These are phyloP conservation scores for Aspergillus affinis DNA, from an alignment of 495 filamentous ascomycete species.

Conservation along the genomic window DNA sequence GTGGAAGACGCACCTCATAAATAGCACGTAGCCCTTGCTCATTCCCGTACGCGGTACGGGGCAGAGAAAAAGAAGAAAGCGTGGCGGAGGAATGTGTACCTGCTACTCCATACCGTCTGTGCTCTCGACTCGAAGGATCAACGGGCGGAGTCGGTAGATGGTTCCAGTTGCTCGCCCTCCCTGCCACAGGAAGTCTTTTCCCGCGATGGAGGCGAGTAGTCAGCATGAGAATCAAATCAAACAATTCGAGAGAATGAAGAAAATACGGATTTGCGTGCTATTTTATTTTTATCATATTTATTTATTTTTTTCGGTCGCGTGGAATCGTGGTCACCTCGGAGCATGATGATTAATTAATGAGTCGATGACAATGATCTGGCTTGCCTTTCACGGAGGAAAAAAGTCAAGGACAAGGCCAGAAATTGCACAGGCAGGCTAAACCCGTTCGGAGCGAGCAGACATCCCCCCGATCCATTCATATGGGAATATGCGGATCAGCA, in stretches of 20 bases:
- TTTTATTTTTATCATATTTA: too few relatives aligned
- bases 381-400: not conserved
- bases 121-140: conserved; percentile 10
- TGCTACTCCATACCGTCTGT: conserved; percentile 12
- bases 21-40: not conserved
- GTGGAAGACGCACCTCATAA: not conserved
- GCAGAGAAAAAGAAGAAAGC: conserved; percentile 12
- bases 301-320: not conserved
- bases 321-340: not conserved
- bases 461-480: conserved; percentile 3
- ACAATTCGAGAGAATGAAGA: too few relatives aligned
- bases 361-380: too few relatives aligned
- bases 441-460: conserved; percentile 5
- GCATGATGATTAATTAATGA: too few relatives aligned
- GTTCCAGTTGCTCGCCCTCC: not conserved
- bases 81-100: conserved; percentile 6
- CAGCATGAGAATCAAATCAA: conserved; percentile 1
- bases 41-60: not conserved
- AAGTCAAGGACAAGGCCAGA: not conserved
- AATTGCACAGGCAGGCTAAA: conserved; percentile 6
- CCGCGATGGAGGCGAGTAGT: not conserved
- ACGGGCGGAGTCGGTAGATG: conserved; percentile 7
- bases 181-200: not conserved
- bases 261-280: too few relatives aligned
- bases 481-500: conserved; percentile 16